Percentiles rank a stretch among this genome's conserved stretches.
Evolutionary conservation across 306 rosid species (phyloP).

Genomic region (Cicer judaicum): DNA sequence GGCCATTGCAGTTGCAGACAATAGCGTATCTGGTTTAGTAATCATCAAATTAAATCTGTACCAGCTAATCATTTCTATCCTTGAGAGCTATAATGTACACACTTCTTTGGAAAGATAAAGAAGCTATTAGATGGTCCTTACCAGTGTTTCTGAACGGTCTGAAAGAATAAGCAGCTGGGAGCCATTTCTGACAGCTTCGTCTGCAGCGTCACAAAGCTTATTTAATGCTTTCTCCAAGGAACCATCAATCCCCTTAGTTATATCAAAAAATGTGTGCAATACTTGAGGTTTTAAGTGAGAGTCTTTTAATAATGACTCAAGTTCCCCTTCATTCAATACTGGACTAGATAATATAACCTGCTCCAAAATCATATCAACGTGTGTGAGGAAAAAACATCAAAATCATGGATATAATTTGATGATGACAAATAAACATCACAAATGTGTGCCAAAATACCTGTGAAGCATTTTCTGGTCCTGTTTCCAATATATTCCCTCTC

Average conservation of each 20-base stretch:
- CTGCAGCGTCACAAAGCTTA: slow-evolving; percentile 97
- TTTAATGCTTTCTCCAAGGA: slow-evolving; percentile 77
- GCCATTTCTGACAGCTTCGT: slow-evolving; percentile 98
- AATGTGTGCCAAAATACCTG: slow-evolving; percentile 66
- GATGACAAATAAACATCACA: slow-evolving; percentile 24
- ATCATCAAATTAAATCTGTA: slow-evolving; percentile 28
- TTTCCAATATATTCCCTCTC: slow-evolving; percentile 85
- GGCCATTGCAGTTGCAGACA: slow-evolving; percentile 17
- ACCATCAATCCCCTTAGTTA: slow-evolving; percentile 90
- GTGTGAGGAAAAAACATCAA: slow-evolving; percentile 37
- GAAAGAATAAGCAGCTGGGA: slow-evolving; percentile 92
- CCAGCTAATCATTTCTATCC: slow-evolving; percentile 23
- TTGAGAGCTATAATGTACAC: slow-evolving; percentile 30
- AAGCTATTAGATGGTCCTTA: slow-evolving; percentile 49
- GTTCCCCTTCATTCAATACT: slow-evolving; percentile 90
- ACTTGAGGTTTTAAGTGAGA: slow-evolving; percentile 74
- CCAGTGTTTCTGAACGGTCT: slow-evolving; percentile 87
- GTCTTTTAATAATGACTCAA: slow-evolving; percentile 83
- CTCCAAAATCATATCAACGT: slow-evolving; percentile 46
- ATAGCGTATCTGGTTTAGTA: neutral
- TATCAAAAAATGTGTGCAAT: slow-evolving; percentile 84
- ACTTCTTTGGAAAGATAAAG: slow-evolving; percentile 19
- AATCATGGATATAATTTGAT: slow-evolving; percentile 16
- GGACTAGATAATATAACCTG: slow-evolving; percentile 96
- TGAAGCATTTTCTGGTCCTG: slow-evolving; percentile 93